Conservation (phyloP, 2,329 filamentous ascomycete genomes). For the Aureobasidium sp. region DNA sequence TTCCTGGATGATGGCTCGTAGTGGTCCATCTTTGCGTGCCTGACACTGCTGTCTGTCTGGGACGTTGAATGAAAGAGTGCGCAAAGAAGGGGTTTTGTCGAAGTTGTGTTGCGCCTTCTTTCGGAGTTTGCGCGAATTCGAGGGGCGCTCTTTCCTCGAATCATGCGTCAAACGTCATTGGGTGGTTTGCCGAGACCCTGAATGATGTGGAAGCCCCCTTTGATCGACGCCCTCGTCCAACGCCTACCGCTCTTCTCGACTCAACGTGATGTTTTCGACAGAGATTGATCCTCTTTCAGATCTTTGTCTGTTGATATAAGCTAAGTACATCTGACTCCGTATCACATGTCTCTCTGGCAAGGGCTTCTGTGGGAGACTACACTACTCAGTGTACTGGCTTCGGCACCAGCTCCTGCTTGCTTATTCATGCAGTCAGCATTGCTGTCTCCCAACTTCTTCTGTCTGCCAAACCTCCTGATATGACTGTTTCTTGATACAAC, state of each 20-base stretch:
- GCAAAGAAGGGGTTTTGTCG: background rate
- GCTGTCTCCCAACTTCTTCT: background rate
- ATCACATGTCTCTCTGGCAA: background rate
- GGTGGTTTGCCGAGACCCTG: background rate
- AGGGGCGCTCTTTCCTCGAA: slow-evolving; percentile 5
- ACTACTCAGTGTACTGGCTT: background rate
- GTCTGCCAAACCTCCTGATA: no score
- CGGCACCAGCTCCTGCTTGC: background rate
- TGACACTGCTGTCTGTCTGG: background rate
- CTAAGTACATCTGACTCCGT: background rate
- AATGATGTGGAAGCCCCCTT: background rate
- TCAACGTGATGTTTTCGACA: background rate
- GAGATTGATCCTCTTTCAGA: background rate
- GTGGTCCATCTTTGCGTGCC: background rate
- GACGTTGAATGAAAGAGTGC: background rate
- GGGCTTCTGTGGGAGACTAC: background rate
- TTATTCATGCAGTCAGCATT: background rate
- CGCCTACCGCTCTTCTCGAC: background rate
- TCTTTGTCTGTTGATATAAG: background rate
- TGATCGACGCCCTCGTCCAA: background rate
- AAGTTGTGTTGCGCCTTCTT: background rate
- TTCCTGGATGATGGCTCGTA: slow-evolving; percentile 9
- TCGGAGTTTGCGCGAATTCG: slow-evolving; percentile 2
- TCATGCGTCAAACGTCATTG: background rate
- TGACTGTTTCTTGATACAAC: background rate